These are phyloP conservation scores for Oryza australiensis DNA, from an alignment of 176 grass and related monocot species.

Conservation along the genomic window DNA sequence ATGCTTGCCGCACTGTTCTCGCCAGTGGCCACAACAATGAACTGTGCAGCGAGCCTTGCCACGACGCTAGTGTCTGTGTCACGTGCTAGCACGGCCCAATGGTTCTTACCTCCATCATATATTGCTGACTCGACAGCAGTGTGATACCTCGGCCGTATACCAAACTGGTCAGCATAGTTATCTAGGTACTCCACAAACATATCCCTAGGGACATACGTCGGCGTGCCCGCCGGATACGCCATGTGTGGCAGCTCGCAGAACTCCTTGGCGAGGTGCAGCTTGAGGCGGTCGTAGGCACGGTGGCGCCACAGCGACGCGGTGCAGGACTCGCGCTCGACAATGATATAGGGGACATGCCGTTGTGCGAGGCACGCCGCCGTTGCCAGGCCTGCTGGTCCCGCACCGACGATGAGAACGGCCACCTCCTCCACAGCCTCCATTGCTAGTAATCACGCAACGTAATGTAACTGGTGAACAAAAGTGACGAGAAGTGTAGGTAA, in stretches of 20 bases:
- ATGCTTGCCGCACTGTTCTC: slow-evolving; percentile 35
- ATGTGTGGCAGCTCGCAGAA: slow-evolving; percentile 44
- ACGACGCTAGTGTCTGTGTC: not conserved
- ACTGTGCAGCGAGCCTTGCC: not conserved
- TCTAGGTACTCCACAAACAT: slow-evolving; percentile 37
- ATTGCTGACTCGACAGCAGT: not conserved
- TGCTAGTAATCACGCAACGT: not conserved
- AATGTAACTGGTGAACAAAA: no score
- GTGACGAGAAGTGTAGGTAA: no score
- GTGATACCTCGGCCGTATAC: not conserved
- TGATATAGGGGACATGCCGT: not conserved
- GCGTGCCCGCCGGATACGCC: not conserved
- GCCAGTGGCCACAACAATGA: slow-evolving; percentile 40
- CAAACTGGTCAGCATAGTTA: not conserved
- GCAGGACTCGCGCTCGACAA: slow-evolving; percentile 38
- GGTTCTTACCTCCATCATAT: not conserved
- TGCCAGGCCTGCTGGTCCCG: slow-evolving; percentile 32
- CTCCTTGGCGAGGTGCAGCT: slow-evolving; percentile 44
- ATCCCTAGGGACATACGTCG: slow-evolving; percentile 30
- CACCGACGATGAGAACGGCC: slow-evolving; percentile 31
- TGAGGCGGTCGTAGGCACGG: slow-evolving; percentile 38
- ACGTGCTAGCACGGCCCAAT: not conserved
- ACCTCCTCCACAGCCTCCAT: not conserved
- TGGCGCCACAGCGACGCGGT: slow-evolving; percentile 42
- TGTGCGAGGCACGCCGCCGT: slow-evolving; percentile 5